phyloP scores from a whole-genome alignment of 495 filamentous ascomycete genomes.

The Chaetomium fimeti region DNA sequence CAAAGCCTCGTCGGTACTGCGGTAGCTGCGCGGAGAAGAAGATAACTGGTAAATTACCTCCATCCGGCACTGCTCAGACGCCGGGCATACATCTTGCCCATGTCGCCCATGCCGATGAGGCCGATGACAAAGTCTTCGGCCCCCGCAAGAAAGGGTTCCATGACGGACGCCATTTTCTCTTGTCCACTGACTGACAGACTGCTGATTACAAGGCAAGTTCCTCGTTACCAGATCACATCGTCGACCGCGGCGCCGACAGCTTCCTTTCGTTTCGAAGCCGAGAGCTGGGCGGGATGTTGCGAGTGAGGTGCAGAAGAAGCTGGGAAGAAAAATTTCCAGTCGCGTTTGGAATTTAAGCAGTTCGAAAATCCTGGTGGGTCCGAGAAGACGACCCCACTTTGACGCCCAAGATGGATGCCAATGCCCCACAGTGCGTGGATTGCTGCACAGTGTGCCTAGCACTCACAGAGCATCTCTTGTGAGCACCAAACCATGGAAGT shows the following conservation, averaged over 20 bases:
- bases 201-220: constrained; percentile 11
- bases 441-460: neutral
- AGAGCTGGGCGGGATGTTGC: neutral
- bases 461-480: neutral
- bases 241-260: constrained; percentile 5
- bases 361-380: constrained; percentile 5
- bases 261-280: constrained; percentile 9
- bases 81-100: constrained; percentile 98
- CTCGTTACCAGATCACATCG: constrained; percentile 20
- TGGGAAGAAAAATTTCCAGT: constrained; percentile 7
- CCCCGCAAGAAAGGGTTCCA: constrained; percentile 24
- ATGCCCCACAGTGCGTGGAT: neutral
- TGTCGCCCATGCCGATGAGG: constrained; percentile 98
- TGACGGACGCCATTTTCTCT: constrained; percentile 25
- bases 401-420: no score
- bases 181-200: constrained; percentile 7
- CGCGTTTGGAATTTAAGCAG: constrained; percentile 10
- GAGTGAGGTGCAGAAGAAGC: constrained; percentile 13
- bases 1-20: neutral
- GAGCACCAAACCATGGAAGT: neutral
- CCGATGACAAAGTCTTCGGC: constrained; percentile 73
- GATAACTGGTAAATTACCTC: constrained; percentile 64
- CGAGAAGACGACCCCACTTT: neutral
- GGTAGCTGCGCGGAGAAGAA: constrained; percentile 11
- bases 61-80: constrained; percentile 85